A percentile compares a stretch with the other conserved stretches of the same genome.
phyloP scores from a whole-genome alignment of 75 land plant species.

The Pinus taeda region DNA sequence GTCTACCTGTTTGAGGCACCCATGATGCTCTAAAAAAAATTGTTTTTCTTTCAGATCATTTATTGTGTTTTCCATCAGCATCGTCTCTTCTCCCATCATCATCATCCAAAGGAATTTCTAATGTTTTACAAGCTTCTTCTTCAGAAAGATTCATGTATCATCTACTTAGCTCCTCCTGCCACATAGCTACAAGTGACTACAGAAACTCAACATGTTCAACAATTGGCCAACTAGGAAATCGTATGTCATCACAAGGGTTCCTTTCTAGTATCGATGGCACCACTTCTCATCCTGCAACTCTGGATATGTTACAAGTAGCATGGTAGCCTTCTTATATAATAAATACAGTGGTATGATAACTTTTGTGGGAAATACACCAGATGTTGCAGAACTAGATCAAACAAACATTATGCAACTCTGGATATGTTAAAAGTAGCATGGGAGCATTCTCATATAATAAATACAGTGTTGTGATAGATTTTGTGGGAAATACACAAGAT shows the following conservation, averaged over 20 bases:
- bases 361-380: constrained; percentile 99
- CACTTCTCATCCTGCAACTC: constrained; percentile 99
- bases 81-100: constrained; percentile 42
- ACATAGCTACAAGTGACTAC: constrained; percentile 94
- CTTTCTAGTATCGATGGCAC: constrained; percentile 98
- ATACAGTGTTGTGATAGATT: constrained; percentile 94
- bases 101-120: constrained; percentile 74
- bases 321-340: constrained; percentile 97
- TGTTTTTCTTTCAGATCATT: no score
- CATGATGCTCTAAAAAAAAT: no score
- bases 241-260: constrained; percentile 95
- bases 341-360: constrained; percentile 89
- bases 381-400: constrained; percentile 91
- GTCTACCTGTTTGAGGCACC: no score
- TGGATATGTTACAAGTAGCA: constrained; percentile 99
- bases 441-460: constrained; percentile 97
- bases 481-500: constrained; percentile 98
- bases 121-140: constrained; percentile 92
- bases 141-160: constrained; percentile 98
- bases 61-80: constrained; percentile 15
- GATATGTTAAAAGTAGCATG: constrained; percentile 98
- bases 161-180: constrained; percentile 97
- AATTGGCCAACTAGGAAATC: constrained; percentile 97
- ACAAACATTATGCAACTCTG: constrained; percentile 49
- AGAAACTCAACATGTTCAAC: constrained; percentile 98